Evolutionary conservation across 2,329 filamentous ascomycete species (phyloP), one percentile per base, ranked within the genome.

Genomic region (Bipolaris zeicola): DNA sequence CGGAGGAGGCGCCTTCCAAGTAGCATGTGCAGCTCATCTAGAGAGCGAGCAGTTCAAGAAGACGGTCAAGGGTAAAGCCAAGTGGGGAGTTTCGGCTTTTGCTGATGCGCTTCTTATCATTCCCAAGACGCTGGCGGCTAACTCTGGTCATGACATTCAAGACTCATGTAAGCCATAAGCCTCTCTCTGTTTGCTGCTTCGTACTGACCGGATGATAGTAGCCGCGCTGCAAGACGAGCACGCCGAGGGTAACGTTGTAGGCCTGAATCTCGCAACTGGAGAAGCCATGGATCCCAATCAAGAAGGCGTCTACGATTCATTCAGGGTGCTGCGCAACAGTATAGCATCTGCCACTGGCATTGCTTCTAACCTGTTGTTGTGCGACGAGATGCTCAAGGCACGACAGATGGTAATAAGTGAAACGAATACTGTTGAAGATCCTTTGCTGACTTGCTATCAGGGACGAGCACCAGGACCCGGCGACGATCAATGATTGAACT

Each of bases 331-430:
- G 69, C 86, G 95, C 66, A 98, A 98, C 81, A 92, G 89, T 76
- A 87, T 99, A 61, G 92, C 95, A 3, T 97, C 93, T 33, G 95
- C 92, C 77, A 90, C 94, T 24, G 92, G 95, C 62, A 99, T 99
- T 72, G 94, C 95, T 5, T 94, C 91, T 8, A 99, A 99, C 80
- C 82, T 99, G 63, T 82, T 99, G 64, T 85, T 99, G 47, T 99
- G 95, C 72, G 95, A 99, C 72, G 95, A 99, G 83, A 85, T 99
- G 82, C 83, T 99, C 70, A 99, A 99, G 84, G 95, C 95, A 60
- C 86, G 95, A 76, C 94, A 99, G 82, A 99, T 99, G 95, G 89
- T 72, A 64, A 61, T 65, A 22, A 20, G 3, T 13, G 16, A 34
- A 28, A 33, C 8, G 24, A 24, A n/a, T 31, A 5, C 39, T 41